phyloP scores from a whole-genome alignment of 192 early-diverging fungal species.

The Coemansia sp. region DNA sequence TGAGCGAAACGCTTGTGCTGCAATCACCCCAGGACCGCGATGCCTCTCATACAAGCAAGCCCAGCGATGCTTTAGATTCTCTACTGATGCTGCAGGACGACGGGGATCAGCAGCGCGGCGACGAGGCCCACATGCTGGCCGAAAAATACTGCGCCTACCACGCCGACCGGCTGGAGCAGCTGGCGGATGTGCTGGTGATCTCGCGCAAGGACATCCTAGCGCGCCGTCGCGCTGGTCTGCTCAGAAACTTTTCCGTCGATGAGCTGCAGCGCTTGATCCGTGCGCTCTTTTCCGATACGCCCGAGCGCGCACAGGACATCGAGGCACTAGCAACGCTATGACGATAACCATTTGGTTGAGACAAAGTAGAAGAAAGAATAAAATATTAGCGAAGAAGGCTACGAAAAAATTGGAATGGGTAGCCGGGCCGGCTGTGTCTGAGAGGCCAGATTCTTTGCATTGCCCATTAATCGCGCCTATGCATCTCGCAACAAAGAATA shows the following conservation, averaged over 20 bases:
- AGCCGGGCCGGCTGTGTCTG: no score
- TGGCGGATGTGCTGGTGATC: slow-evolving; percentile 42
- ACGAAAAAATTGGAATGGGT: slow-evolving; percentile 2
- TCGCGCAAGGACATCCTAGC: slow-evolving; percentile 44
- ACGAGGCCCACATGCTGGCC: slow-evolving; percentile 16
- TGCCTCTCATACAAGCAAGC: not conserved
- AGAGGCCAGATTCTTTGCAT: no score
- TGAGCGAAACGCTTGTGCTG: not conserved
- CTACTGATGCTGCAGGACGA: not conserved
- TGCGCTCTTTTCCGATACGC: slow-evolving; percentile 33
- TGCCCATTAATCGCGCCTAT: no score
- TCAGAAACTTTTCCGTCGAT: slow-evolving; percentile 18
- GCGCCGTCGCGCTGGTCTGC: slow-evolving; percentile 31
- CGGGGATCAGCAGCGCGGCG: slow-evolving; percentile 5
- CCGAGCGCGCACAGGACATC: slow-evolving; percentile 29
- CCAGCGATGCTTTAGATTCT: not conserved
- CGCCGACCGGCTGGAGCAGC: slow-evolving; percentile 26
- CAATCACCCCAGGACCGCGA: slow-evolving; percentile 16
- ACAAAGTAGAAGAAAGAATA: no score
- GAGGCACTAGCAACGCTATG: slow-evolving; percentile 9
- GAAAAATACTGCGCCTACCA: no score
- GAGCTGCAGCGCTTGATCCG: slow-evolving; percentile 27
- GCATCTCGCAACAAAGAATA: no score
- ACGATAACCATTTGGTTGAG: no score
- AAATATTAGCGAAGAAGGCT: not conserved